Conservation (phyloP, 495 filamentous ascomycete species). For the Annulohypoxylon bovei region DNA sequence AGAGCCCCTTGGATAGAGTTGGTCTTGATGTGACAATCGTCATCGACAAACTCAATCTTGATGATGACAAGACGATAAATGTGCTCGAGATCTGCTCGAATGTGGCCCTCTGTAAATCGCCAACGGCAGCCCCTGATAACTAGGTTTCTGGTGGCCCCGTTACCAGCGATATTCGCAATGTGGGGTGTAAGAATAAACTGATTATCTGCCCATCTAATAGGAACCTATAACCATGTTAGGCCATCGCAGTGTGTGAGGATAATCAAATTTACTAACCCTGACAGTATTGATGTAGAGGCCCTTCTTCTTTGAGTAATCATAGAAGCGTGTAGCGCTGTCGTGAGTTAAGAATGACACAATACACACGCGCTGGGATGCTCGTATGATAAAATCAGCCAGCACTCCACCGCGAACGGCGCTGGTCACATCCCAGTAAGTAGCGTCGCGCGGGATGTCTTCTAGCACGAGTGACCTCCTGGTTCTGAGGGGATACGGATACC, state of each 20-base stretch:
- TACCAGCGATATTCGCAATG: constrained; percentile 64
- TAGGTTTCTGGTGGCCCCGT: constrained; percentile 87
- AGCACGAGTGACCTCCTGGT: neutral
- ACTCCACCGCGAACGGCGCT: constrained; percentile 73
- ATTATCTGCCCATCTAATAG: constrained; percentile 56
- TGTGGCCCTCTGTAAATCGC: constrained; percentile 68
- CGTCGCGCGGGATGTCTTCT: neutral
- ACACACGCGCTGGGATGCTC: constrained; percentile 68
- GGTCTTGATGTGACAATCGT: constrained; percentile 71
- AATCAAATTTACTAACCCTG: constrained; percentile 61
- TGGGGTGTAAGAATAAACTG: constrained; percentile 76
- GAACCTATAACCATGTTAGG: constrained; percentile 27
- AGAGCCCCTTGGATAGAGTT: constrained; percentile 83
- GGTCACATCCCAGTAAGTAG: constrained; percentile 70
- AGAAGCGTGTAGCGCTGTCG: constrained; percentile 69
- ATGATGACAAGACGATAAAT: constrained; percentile 82
- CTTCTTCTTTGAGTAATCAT: constrained; percentile 69
- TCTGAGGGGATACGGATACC: neutral
- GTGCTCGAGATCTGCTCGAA: constrained; percentile 82
- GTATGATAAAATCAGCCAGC: constrained; percentile 74
- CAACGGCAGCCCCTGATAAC: constrained; percentile 67
- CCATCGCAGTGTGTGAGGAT: neutral
- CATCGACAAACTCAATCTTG: constrained; percentile 66
- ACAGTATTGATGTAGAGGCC: constrained; percentile 76
- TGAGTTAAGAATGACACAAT: constrained; percentile 77